Percentiles rank a stretch among this genome's conserved stretches.
Conservation (phyloP, 106 monocot species). For the Platanthera guangdongensis region DNA sequence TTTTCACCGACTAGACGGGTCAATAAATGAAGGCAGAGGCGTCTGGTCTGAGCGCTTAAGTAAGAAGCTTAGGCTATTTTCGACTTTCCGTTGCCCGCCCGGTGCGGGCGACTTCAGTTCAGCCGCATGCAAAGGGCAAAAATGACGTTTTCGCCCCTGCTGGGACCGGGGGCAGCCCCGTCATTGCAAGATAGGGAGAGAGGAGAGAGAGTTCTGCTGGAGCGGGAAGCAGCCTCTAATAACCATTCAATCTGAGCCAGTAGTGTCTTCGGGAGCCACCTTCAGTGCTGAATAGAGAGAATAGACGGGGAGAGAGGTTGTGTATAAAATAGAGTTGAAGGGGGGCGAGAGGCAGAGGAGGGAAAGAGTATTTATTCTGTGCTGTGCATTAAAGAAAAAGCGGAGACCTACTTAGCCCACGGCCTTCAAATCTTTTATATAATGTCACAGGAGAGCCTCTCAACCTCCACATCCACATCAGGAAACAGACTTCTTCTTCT, state of each 20-base stretch:
- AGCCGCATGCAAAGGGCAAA: too few species aligned
- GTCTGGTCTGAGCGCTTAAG: background rate
- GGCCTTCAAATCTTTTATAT: constrained; percentile 40
- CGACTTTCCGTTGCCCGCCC: too few species aligned
- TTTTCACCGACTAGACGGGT: background rate
- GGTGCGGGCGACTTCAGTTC: too few species aligned
- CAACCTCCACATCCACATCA: constrained; percentile 15
- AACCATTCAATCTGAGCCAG: background rate
- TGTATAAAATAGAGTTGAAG: constrained; percentile 2
- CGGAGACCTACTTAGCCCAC: constrained; percentile 9
- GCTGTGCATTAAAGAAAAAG: constrained; percentile 44
- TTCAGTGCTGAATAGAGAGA: background rate
- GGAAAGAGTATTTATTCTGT: constrained; percentile 19
- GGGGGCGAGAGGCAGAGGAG: background rate
- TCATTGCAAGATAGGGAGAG: too few species aligned
- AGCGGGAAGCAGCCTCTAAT: background rate
- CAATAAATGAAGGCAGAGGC: background rate
- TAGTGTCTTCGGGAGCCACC: background rate
- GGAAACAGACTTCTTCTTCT: constrained; percentile 14
- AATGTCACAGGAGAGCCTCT: constrained; percentile 28
- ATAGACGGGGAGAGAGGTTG: background rate
- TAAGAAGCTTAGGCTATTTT: too few species aligned
- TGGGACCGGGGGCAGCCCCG: too few species aligned
- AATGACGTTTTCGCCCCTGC: too few species aligned
- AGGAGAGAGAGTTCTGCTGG: too few species aligned